Conservation (phyloP, 2,329 filamentous ascomycete genomes). For the Fonsecaea erecta region DNA sequence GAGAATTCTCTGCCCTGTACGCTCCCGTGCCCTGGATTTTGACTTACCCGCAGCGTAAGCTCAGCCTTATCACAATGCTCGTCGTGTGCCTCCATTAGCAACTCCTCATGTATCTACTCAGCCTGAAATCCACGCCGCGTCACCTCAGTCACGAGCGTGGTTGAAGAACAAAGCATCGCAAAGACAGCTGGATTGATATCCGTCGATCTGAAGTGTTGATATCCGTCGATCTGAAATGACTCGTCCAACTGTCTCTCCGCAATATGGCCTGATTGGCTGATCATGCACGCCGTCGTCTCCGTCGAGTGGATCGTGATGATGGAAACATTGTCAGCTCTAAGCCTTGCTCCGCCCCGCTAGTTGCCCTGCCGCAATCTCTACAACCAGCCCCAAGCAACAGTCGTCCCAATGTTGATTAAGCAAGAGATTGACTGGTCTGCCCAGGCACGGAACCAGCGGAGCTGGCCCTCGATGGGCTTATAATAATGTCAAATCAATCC, state of each 20-base stretch:
- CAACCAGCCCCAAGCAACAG: neutral
- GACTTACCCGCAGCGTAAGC: too few relatives aligned
- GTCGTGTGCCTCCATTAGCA: too few relatives aligned
- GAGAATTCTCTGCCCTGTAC: neutral
- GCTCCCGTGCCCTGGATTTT: too few relatives aligned
- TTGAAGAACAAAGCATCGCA: neutral
- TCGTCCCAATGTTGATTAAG: neutral
- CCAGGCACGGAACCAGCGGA: neutral
- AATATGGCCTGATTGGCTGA: conserved; percentile 4
- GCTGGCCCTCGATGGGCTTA: neutral
- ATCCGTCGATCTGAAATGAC: neutral
- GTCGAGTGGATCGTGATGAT: conserved; percentile 7
- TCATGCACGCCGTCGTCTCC: neutral
- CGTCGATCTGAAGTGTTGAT: neutral
- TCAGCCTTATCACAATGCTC: too few relatives aligned
- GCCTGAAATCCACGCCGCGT: too few relatives aligned
- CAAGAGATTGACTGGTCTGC: neutral
- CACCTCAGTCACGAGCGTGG: neutral
- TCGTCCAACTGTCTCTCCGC: neutral
- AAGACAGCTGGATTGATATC: neutral
- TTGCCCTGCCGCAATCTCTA: neutral
- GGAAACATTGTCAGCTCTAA: conserved; percentile 19
- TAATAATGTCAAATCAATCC: neutral
- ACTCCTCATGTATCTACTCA: too few relatives aligned
- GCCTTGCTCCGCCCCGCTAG: conserved; percentile 7